Conservation (phyloP, 75 land plant genomes). For the Isoetes taiwanensis region DNA sequence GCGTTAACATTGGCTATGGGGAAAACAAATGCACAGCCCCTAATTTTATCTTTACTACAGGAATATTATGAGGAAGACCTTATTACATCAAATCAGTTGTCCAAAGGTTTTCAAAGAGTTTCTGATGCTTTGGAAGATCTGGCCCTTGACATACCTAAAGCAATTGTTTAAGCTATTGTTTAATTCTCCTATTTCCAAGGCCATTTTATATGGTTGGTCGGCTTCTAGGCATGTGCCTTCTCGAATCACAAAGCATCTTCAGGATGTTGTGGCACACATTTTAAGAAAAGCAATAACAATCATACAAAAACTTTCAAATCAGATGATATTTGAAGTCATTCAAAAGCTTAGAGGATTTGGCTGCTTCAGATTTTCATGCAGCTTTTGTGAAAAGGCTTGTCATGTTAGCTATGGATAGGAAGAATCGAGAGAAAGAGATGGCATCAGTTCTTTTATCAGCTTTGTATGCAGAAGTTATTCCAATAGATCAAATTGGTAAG, state of each 20-base stretch:
- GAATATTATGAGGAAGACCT: slow-evolving; percentile 75
- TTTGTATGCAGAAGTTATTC: slow-evolving; percentile 52
- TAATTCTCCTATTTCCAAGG: slow-evolving; percentile 36
- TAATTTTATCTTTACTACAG: slow-evolving; percentile 49
- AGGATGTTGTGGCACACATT: no score
- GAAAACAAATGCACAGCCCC: slow-evolving; percentile 35
- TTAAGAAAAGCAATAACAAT: slow-evolving; percentile 48
- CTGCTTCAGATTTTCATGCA: slow-evolving; percentile 59
- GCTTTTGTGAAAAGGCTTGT: slow-evolving; percentile 65
- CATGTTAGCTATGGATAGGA: slow-evolving; percentile 70
- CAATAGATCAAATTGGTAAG: slow-evolving; percentile 51
- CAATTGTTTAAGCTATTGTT: slow-evolving; percentile 44
- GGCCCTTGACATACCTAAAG: slow-evolving; percentile 73
- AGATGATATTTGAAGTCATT: slow-evolving; percentile 84
- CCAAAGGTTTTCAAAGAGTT: slow-evolving; percentile 66
- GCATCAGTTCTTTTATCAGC: slow-evolving; percentile 66
- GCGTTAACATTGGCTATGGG: slow-evolving; percentile 74
- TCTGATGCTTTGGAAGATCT: slow-evolving; percentile 63
- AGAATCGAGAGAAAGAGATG: slow-evolving; percentile 82
- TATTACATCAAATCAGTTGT: slow-evolving; percentile 80
- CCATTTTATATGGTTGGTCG: slow-evolving; percentile 72
- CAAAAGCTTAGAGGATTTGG: slow-evolving; percentile 74
- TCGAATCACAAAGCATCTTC: no score
- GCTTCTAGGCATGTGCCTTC: no score
- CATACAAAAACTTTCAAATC: slow-evolving; percentile 78